Percentiles rank a stretch among this genome's conserved stretches.
phyloP scores from a whole-genome alignment of 371 early-diverging fungal genomes.

The Globomyces sp. region DNA sequence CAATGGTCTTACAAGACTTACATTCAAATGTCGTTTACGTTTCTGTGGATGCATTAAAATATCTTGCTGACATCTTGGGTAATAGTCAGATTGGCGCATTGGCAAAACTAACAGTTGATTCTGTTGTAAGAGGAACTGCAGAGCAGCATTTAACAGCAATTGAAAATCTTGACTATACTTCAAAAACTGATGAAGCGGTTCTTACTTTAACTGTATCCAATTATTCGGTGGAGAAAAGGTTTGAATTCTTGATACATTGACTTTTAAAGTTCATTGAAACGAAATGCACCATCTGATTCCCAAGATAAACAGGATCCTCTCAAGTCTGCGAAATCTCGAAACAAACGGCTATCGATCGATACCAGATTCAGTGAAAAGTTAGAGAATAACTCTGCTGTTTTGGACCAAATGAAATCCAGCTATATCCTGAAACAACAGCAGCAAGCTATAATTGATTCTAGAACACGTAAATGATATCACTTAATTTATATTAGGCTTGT shows the following conservation, averaged over 20 bases:
- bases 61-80: conserved; percentile 7
- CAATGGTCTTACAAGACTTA: conserved; percentile 9
- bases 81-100: conserved; percentile 10
- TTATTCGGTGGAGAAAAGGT: background rate
- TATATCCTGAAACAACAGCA: conserved; percentile 54
- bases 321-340: conserved; percentile 9
- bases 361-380: conserved; percentile 13
- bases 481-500: conserved; percentile 1
- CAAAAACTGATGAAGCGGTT: background rate
- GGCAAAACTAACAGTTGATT: conserved; percentile 5
- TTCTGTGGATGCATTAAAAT: conserved; percentile 9
- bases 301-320: conserved; percentile 2
- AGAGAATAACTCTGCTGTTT: conserved; percentile 36
- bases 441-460: conserved; percentile 54
- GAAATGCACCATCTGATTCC: too few species aligned
- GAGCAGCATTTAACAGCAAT: conserved; percentile 7
- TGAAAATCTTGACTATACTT: background rate
- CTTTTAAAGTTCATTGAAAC: too few species aligned
- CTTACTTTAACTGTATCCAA: background rate
- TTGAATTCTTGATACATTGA: too few species aligned
- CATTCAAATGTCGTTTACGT: conserved; percentile 12
- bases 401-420: conserved; percentile 49
- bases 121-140: conserved; percentile 9
- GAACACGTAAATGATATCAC: conserved; percentile 24
- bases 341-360: conserved; percentile 17